These are phyloP conservation scores for Cairneyella variabilis DNA, from an alignment of 495 filamentous ascomycete species.

Conservation along the genomic window DNA sequence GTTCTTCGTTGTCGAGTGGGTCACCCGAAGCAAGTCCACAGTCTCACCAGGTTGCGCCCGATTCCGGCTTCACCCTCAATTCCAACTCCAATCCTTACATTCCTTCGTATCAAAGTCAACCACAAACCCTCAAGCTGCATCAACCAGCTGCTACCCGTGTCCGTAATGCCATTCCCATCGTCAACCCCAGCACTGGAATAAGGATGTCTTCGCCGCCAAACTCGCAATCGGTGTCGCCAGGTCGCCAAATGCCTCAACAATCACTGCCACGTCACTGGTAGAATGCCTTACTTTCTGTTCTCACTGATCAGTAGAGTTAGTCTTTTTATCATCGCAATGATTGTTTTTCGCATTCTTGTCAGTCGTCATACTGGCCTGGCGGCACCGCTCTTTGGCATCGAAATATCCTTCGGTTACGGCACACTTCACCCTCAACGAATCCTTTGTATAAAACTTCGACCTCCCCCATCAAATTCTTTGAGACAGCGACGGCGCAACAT, in stretches of 20 bases:
- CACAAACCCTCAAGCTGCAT: constrained; percentile 67
- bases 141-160: constrained; percentile 83
- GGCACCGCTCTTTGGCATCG: constrained; percentile 21
- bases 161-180: constrained; percentile 96
- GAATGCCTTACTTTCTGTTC: constrained; percentile 21
- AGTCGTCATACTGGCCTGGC: constrained; percentile 23
- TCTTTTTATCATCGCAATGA: constrained; percentile 22
- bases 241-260: constrained; percentile 71
- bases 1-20: constrained; percentile 88
- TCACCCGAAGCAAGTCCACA: constrained; percentile 89
- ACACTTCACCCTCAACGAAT: constrained; percentile 27
- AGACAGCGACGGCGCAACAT: constrained; percentile 21
- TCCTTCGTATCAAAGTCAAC: constrained; percentile 51
- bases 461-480: constrained; percentile 21
- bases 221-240: constrained; percentile 85
- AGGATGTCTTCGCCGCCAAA: constrained; percentile 70
- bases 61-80: constrained; percentile 65
- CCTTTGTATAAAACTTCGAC: constrained; percentile 27
- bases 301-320: constrained; percentile 14
- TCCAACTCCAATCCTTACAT: constrained; percentile 70
- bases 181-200: constrained; percentile 92
- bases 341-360: constrained; percentile 22
- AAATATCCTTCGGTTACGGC: constrained; percentile 24
- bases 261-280: constrained; percentile 49
- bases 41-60: constrained; percentile 68